Evolutionary conservation across 1,139 yeast genomes (phyloP), one percentile per base, ranked within the genome.

Genomic region (Ogataea hybrid): DNA sequence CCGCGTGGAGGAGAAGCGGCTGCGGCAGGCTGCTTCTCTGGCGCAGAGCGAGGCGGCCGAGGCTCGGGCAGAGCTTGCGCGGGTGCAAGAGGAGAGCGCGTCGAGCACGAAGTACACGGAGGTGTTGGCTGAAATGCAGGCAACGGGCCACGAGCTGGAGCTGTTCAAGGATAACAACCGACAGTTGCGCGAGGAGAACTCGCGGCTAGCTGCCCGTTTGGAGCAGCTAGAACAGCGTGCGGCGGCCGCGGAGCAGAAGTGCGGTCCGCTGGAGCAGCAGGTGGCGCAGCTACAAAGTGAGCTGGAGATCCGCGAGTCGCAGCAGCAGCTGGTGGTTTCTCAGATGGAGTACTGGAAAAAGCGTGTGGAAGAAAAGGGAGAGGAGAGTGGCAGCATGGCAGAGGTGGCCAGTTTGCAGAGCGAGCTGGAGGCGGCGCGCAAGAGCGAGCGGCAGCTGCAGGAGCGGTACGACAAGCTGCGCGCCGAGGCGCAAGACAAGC

Each of bases 161-260:
- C 70, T 85, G 29, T 67, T 86, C 47, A 76, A 87, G 45, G 95
- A 88, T 56, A 83, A 89, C 54, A 86, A 87, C 56, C 67, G 73
- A 12, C 73, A 84, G 7, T 70, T 88, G 47, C 74, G 95, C 47
- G 68, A 70, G 35, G 90, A 85, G 49, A 59, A 64, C 35, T 58
- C 60, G 21, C 50, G 47, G 12, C 60, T 68, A 35, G 59, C 63
- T 40, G 42, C 49, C 6, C 62, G 63, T 32, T 46, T 70, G 8
- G 49, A 54, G 10, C 60, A 56, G 4, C 52, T 71, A 21, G 70
- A 71, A 43, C 44, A 51, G 4, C 63, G 66, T 43, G 39, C 72
- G 10, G 56, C 53, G n/a, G 59, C 59, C 2, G 50, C 69, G 27
- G 60, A 63, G 22, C 50, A 57, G 3, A 48, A 52, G 27, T 27